These are phyloP conservation scores for Acanthamoeba triangularis DNA, from an alignment of 208 protist species.

Conservation along the genomic window DNA sequence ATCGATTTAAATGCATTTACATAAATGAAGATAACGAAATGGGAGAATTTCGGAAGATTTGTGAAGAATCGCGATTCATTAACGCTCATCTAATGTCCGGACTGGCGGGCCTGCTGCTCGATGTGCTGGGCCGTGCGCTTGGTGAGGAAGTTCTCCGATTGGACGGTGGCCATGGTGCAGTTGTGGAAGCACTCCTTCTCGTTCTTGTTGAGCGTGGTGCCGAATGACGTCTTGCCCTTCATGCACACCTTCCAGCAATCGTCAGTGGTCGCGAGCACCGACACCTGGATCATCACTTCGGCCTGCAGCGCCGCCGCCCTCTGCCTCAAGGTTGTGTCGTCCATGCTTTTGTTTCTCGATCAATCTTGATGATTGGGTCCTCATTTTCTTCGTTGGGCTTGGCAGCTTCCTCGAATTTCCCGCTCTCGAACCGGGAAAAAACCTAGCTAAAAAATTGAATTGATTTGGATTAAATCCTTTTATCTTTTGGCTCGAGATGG, in stretches of 20 bases:
- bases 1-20: no score
- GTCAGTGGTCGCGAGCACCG: neutral
- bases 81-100: neutral
- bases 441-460: no score
- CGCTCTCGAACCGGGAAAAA: no score
- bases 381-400: no score
- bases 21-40: neutral
- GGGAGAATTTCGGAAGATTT: neutral
- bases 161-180: neutral
- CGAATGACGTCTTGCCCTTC: slow-evolving; percentile 38
- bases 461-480: no score
- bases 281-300: neutral
- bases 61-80: no score
- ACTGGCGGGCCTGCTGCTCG: slow-evolving; percentile 4
- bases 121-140: slow-evolving; percentile 14
- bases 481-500: no score
- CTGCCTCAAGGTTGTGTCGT: neutral
- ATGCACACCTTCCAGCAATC: slow-evolving; percentile 72
- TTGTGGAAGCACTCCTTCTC: slow-evolving; percentile 68
- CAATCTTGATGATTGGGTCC: no score
- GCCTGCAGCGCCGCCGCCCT: neutral
- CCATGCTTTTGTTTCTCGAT: neutral
- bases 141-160: neutral
- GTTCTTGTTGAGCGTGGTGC: neutral
- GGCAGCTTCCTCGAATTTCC: no score